A percentile compares a stretch with the other conserved stretches of the same genome.
Conservation (phyloP, 345 rosid species). For the Citrus unshiu region DNA sequence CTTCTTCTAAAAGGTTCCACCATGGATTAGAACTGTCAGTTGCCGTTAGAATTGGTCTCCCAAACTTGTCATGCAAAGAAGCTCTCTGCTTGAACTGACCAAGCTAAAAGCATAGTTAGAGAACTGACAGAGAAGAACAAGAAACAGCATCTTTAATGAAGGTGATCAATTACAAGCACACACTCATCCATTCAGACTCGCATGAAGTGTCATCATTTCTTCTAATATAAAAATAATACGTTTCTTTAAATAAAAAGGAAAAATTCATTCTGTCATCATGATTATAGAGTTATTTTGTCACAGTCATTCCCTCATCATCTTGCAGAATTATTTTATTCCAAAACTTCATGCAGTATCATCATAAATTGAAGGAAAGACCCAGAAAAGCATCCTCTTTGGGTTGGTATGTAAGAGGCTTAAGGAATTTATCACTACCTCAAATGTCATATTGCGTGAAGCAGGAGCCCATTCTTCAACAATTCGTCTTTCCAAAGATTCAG, state of each 20-base stretch:
- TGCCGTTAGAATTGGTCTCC: conserved; percentile 59
- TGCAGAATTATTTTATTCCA: background rate
- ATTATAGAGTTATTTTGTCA: too few relatives aligned
- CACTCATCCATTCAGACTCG: background rate
- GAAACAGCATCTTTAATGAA: background rate
- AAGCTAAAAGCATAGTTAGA: conserved; percentile 30
- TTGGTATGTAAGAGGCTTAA: background rate
- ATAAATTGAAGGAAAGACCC: background rate
- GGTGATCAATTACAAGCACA: background rate
- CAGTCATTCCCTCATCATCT: too few relatives aligned
- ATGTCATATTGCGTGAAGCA: conserved; percentile 79
- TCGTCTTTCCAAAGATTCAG: conserved; percentile 72
- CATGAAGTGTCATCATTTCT: background rate
- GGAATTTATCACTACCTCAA: conserved; percentile 46
- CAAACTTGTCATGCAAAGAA: conserved; percentile 30
- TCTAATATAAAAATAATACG: background rate
- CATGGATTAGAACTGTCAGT: conserved; percentile 74
- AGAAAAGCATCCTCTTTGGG: background rate
- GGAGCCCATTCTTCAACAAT: conserved; percentile 99
- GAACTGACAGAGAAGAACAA: background rate
- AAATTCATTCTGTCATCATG: too few relatives aligned
- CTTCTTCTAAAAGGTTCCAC: conserved; percentile 84
- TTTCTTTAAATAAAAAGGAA: background rate
- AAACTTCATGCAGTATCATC: background rate
- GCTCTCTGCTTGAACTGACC: conserved; percentile 83